Conservation (phyloP, 2,329 filamentous ascomycete genomes). For the Zasmidium cellare region DNA sequence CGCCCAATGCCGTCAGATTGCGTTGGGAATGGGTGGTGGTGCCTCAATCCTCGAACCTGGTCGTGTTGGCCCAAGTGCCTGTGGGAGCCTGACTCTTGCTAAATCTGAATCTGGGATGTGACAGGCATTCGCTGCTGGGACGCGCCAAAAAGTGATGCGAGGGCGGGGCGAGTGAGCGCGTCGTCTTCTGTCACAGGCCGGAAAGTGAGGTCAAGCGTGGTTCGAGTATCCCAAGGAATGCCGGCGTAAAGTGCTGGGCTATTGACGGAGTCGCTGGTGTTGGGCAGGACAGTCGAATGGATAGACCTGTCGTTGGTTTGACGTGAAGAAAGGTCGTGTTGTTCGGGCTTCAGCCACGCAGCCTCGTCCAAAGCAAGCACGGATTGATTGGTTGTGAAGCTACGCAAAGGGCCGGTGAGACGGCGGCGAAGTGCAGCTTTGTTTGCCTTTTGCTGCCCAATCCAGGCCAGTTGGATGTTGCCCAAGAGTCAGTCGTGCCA, state of each 20-base stretch:
- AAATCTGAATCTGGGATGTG: neutral
- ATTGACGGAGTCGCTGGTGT: neutral
- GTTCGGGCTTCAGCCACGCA: neutral
- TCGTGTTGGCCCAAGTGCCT: neutral
- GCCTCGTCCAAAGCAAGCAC: neutral
- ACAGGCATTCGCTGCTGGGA: neutral
- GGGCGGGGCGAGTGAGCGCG: neutral
- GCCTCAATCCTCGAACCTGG: neutral
- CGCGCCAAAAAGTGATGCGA: neutral
- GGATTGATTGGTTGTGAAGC: conserved; percentile 1
- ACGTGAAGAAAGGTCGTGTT: neutral
- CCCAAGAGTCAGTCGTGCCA: neutral
- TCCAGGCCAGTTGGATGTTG: neutral
- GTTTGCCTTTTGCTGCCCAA: conserved; percentile 10
- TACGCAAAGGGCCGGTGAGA: neutral
- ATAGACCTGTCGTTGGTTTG: neutral
- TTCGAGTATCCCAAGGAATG: neutral
- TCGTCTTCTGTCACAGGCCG: neutral
- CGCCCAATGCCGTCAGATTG: neutral
- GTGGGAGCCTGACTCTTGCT: conserved; percentile 1
- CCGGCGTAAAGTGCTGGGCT: neutral
- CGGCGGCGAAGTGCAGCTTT: conserved; percentile 7
- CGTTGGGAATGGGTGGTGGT: neutral
- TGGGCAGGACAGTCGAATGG: neutral
- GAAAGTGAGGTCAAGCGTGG: neutral